These are phyloP conservation scores for Cystobasidium tubakii DNA, from an alignment of 768 basidiomycete genomes.

Conservation along the genomic window DNA sequence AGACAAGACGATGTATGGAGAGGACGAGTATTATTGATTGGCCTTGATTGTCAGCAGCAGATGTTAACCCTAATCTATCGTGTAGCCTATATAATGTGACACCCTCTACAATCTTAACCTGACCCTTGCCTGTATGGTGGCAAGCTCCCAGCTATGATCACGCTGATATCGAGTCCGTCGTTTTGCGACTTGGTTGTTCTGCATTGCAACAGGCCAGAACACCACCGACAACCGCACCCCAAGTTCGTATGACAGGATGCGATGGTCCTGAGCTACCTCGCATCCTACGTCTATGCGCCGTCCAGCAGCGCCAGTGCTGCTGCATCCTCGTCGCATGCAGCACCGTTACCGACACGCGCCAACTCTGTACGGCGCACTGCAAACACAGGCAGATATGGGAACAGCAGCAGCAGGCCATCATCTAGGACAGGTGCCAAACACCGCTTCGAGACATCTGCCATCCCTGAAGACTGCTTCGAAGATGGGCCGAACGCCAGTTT, in stretches of 20 bases:
- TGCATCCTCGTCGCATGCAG: background rate
- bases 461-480: background rate
- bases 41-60: background rate
- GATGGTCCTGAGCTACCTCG: conserved; percentile 32
- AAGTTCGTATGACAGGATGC: background rate
- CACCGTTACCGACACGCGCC: background rate
- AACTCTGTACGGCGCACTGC: conserved; percentile 19
- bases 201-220: background rate
- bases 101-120: background rate
- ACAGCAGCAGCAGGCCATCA: background rate
- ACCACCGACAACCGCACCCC: background rate
- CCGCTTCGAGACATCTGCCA: background rate
- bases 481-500: background rate
- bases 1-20: conserved; percentile 27
- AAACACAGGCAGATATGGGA: conserved; percentile 13
- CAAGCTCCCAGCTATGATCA: background rate
- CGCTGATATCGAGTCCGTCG: background rate
- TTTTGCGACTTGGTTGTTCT: background rate
- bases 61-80: background rate
- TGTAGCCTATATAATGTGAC: conserved; percentile 1
- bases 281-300: conserved; percentile 25
- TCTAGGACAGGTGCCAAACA: background rate
- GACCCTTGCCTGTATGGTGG: background rate
- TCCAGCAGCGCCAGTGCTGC: background rate
- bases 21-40: conserved; percentile 26